Percentiles rank a stretch among this genome's conserved stretches.
phyloP scores from a whole-genome alignment of 2,329 filamentous ascomycete genomes.

The Thermomyces lanuginosus region DNA sequence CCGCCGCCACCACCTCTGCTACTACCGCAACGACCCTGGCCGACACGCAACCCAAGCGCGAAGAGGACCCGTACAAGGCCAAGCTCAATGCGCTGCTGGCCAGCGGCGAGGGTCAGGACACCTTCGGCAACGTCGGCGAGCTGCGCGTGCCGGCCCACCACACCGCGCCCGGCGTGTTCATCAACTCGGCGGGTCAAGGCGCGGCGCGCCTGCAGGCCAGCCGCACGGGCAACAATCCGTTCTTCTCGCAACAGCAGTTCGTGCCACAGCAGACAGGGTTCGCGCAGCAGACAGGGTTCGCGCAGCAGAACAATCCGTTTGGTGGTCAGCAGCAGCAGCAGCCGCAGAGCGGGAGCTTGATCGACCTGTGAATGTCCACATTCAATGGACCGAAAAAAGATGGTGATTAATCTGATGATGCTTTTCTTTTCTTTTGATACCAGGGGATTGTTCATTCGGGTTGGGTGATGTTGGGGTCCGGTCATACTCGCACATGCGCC shows the following conservation, averaged over 20 bases:
- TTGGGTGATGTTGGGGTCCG: no score
- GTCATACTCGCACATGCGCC: no score
- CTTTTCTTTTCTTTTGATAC: not conserved
- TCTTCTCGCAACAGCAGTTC: constrained; percentile 60
- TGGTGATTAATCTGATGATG: not conserved
- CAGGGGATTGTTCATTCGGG: no score
- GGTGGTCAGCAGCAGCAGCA: constrained; percentile 32
- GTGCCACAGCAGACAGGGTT: constrained; percentile 70
- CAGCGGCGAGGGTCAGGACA: constrained; percentile 84
- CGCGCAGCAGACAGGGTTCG: constrained; percentile 32
- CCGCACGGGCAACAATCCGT: constrained; percentile 73
- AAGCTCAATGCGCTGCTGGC: constrained; percentile 76
- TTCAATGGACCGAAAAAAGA: no score
- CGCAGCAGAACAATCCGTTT: constrained; percentile 39
- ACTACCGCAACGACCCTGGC: no score
- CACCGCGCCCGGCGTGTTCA: constrained; percentile 86
- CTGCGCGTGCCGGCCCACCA: constrained; percentile 91
- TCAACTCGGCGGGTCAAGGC: constrained; percentile 86
- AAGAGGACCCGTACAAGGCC: constrained; percentile 43
- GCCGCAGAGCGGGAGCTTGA: constrained; percentile 40
- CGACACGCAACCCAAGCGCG: constrained; percentile 17
- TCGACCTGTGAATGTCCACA: constrained; percentile 40
- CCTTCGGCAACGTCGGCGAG: constrained; percentile 93
- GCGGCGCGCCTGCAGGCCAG: constrained; percentile 51
- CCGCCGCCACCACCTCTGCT: no score